Percentiles rank a stretch among this genome's conserved stretches.
Conservation (phyloP, 352 stramenopile species). For the Nothophytophthora sp. region DNA sequence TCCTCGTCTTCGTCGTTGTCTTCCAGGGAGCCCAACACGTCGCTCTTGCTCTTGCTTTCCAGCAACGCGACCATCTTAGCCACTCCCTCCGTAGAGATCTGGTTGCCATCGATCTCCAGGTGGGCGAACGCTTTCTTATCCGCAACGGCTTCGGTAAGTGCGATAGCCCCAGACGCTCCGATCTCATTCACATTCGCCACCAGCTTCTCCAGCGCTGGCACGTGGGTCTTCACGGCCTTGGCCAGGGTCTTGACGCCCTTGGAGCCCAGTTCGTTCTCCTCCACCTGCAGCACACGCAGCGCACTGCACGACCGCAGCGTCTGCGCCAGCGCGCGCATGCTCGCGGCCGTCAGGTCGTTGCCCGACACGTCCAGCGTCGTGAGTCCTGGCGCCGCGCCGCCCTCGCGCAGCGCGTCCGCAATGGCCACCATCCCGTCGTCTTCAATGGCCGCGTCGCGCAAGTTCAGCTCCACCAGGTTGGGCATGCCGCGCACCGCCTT, state of each 20-base stretch:
- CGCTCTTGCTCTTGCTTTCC: constrained; percentile 48
- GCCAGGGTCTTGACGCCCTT: constrained; percentile 81
- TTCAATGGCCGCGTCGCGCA: constrained; percentile 90
- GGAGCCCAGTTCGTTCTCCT: constrained; percentile 94
- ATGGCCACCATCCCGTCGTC: constrained; percentile 90
- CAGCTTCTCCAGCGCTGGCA: constrained; percentile 70
- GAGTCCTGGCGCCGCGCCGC: constrained; percentile 37
- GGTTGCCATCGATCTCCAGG: constrained; percentile 81
- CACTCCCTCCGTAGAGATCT: constrained; percentile 72
- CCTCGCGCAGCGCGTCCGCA: constrained; percentile 64
- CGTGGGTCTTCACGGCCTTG: constrained; percentile 54
- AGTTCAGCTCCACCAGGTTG: constrained; percentile 84
- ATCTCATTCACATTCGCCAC: constrained; percentile 91
- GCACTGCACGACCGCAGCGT: constrained; percentile 41
- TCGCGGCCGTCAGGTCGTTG: constrained; percentile 88
- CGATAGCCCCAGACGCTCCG: constrained; percentile 79
- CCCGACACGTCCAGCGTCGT: constrained; percentile 92
- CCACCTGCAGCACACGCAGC: constrained; percentile 86
- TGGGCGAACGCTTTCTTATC: constrained; percentile 52
- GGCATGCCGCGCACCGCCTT: constrained; percentile 70
- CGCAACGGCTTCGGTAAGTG: constrained; percentile 65
- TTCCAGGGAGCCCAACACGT: constrained; percentile 70
- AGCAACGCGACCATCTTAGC: constrained; percentile 53
- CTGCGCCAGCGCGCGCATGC: constrained; percentile 48
- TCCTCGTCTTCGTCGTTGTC: constrained; percentile 88